Evolutionary conservation across 2,329 filamentous ascomycete genomes (phyloP).

Genomic region (Teratosphaeria pseudoeucalypti): DNA sequence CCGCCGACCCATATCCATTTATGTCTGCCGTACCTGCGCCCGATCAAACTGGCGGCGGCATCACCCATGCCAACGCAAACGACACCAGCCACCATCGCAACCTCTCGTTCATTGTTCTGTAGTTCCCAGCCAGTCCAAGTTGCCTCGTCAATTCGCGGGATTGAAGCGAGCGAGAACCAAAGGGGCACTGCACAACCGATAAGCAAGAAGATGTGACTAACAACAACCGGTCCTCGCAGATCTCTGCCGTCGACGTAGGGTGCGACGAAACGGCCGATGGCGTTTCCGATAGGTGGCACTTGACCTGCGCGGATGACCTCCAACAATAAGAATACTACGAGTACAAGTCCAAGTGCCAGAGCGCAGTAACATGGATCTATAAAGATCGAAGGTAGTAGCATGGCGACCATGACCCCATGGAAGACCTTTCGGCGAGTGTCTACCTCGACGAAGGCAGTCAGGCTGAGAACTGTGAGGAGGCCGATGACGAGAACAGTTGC

Average conservation of each 20-base stretch:
- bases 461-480: conserved; percentile 62
- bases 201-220: conserved; percentile 90
- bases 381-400: conserved; percentile 81
- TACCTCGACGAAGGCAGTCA: conserved; percentile 77
- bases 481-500: conserved; percentile 57
- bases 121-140: conserved; percentile 68
- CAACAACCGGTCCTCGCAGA: conserved; percentile 83
- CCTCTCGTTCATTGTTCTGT: conserved; percentile 46
- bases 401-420: conserved; percentile 95
- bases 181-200: conserved; percentile 92
- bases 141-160: conserved; percentile 46
- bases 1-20: conserved; percentile 98
- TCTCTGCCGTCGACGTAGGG: conserved; percentile 94
- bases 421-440: conserved; percentile 96
- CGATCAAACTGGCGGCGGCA: conserved; percentile 82
- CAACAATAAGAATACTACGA: conserved; percentile 77
- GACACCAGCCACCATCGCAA: conserved; percentile 85
- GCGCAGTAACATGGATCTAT: conserved; percentile 77
- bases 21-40: conserved; percentile 68
- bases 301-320: conserved; percentile 86
- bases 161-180: conserved; percentile 72
- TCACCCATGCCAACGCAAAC: conserved; percentile 93
- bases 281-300: conserved; percentile 77
- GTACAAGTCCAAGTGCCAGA: conserved; percentile 65
- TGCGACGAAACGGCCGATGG: conserved; percentile 74